Base-by-base conservation (phyloP, 257 asterid genomes). In the Gentiana straminea region DNA sequence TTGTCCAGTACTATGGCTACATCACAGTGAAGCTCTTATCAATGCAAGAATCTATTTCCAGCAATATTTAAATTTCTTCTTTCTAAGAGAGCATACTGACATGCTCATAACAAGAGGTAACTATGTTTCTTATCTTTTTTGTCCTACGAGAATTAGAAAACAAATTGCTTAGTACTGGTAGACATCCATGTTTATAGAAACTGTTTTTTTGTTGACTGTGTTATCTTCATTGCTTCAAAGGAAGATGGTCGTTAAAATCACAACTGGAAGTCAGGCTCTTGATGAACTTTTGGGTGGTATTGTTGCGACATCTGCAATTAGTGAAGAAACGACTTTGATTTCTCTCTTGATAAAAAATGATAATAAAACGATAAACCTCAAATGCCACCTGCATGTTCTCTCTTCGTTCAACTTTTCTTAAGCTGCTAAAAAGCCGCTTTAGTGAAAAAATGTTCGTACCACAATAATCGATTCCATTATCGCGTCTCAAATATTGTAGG, bases 201-300 rank as follows among this genome's bases (percentile, higher is more conserved):
- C 32, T 4, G 35, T 36, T 5, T 24, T 5, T 41, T 13, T 36
- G 34, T 43, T 52, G 13, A 36, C 33, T 13, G 13, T 52, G 6
- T 15, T 13, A 39, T 39, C 34, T 53, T 39, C 52, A 15, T n/a
- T 70, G 56, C 24, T 60, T 44, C 78, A 90, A 96, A 84, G 98
- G 67, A 91, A 91, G 77, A 58, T 84, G 12, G 77, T 91, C 32
- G 81, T 91, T 78, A 82, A 75, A 34, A 85, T 91, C 54, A 91
- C 98, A 50, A 91, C 98, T 57, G 98, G 98, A 74, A 86, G 98
- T 66, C 94, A 79, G 66, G 86, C 98, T 77, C 76, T 91, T n/a
- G 98, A 92, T 77, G 98, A 92, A 70, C 94, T 92, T 24, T 64
- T 92, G 63, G 94, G 93, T 61, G 98, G 96, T 87, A 75, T 67